Conservation (phyloP, 345 rosid genomes). For the Salix suchowensis region DNA sequence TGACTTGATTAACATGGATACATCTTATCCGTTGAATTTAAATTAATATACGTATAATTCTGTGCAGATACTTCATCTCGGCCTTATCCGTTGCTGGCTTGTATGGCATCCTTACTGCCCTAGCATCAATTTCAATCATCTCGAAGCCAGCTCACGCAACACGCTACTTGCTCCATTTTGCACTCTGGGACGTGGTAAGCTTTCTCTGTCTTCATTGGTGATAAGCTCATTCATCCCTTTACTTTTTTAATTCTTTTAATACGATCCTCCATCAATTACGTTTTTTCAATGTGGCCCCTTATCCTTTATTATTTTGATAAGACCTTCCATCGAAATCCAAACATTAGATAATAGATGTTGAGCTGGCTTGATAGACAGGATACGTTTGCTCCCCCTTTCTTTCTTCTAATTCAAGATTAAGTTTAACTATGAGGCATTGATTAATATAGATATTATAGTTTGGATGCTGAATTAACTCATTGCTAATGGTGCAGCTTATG, state of each 20-base stretch:
- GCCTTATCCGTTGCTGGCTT: slow-evolving; percentile 59
- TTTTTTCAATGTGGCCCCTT: too few species aligned
- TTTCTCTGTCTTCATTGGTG: background rate
- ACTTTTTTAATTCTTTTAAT: too few species aligned
- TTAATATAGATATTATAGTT: too few species aligned
- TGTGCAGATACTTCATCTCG: slow-evolving; percentile 58
- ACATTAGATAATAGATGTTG: too few species aligned
- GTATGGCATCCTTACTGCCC: slow-evolving; percentile 47
- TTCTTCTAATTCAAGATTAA: background rate
- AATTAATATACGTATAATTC: background rate
- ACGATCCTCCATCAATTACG: too few species aligned
- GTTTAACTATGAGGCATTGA: background rate
- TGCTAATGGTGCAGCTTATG: slow-evolving; percentile 42
- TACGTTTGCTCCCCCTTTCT: background rate
- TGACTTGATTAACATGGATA: background rate
- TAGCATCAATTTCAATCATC: slow-evolving; percentile 44
- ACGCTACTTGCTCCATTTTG: slow-evolving; percentile 35
- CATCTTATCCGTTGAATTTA: too few species aligned
- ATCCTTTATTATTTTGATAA: too few species aligned
- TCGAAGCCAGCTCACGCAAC: slow-evolving; percentile 35
- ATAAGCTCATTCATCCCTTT: too few species aligned
- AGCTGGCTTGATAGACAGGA: too few species aligned
- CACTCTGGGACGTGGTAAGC: slow-evolving; percentile 54
- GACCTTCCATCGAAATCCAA: too few species aligned
- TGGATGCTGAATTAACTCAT: background rate